Evolutionary conservation across 805 yeast genomes (phyloP).

Genomic region (Candida sanyiensis): DNA sequence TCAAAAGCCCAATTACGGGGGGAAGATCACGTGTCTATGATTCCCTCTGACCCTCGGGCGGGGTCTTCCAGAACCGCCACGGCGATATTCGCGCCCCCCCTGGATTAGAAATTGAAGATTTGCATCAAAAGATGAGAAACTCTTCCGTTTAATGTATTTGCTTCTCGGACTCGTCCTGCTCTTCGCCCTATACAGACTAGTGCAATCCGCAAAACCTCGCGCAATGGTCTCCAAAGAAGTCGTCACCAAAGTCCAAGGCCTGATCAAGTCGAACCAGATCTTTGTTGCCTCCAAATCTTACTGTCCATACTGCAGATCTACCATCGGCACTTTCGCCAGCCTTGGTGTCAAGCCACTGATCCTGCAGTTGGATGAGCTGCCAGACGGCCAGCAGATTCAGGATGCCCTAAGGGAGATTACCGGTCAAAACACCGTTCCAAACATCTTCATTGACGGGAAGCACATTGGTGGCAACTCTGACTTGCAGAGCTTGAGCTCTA

Average conservation of each 20-base stretch:
- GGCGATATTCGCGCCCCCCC: no score
- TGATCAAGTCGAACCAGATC: conserved; percentile 60
- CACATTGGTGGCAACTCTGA: conserved; percentile 96
- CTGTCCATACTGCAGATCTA: conserved; percentile 59
- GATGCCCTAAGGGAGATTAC: conserved; percentile 69
- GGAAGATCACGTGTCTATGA: background rate
- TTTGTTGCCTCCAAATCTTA: conserved; percentile 79
- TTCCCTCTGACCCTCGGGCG: no score
- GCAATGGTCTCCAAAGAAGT: conserved; percentile 55
- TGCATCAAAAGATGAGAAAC: background rate
- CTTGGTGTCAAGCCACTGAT: conserved; percentile 41
- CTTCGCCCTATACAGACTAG: background rate
- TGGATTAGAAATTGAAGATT: no score
- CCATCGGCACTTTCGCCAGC: conserved; percentile 35
- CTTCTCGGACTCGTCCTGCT: conserved; percentile 1
- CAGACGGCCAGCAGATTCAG: conserved; percentile 80
- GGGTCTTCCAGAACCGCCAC: no score
- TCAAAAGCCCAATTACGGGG: background rate
- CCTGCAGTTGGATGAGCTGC: conserved; percentile 42
- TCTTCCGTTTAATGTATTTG: background rate
- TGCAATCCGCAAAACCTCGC: conserved; percentile 7
- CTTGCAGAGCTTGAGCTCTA: conserved; percentile 61
- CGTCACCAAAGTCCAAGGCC: conserved; percentile 49
- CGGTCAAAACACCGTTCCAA: conserved; percentile 93
- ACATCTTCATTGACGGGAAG: conserved; percentile 81